Percentiles rank a stretch among this genome's conserved stretches.
phyloP scores from a whole-genome alignment of 495 filamentous ascomycete species.

The Aspergillus bridgeri region DNA sequence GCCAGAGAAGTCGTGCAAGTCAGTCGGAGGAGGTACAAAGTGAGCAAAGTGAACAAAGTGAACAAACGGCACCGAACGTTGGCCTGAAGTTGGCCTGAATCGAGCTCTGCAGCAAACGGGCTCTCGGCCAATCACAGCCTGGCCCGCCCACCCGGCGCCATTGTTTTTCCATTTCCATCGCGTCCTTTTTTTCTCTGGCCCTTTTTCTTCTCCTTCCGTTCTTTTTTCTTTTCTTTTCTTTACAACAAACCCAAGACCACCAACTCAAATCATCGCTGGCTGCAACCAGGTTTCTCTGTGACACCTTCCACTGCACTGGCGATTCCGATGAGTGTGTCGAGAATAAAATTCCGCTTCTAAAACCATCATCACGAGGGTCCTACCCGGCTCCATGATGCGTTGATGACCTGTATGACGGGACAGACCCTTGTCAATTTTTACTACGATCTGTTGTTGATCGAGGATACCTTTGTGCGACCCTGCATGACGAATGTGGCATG shows the following conservation, averaged over 20 bases:
- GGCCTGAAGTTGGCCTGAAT: background rate
- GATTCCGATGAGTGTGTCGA: slow-evolving; percentile 88
- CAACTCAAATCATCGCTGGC: slow-evolving; percentile 92
- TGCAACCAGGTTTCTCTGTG: slow-evolving; percentile 34
- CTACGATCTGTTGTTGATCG: background rate
- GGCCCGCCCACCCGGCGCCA: slow-evolving; percentile 27
- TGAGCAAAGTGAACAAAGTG: background rate
- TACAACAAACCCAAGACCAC: slow-evolving; percentile 68
- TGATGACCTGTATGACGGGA: slow-evolving; percentile 96
- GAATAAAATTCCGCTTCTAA: slow-evolving; percentile 82
- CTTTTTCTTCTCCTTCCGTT: slow-evolving; percentile 1
- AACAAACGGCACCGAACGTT: background rate
- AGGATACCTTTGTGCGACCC: background rate
- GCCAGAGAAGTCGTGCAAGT: slow-evolving; percentile 2
- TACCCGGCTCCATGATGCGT: slow-evolving; percentile 85
- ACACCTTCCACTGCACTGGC: slow-evolving; percentile 63
- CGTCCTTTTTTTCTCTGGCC: slow-evolving; percentile 10
- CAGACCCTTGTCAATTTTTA: slow-evolving; percentile 37
- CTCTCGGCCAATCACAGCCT: slow-evolving; percentile 28
- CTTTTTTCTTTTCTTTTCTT: slow-evolving; percentile 39
- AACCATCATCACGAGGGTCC: slow-evolving; percentile 99
- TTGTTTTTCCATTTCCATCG: slow-evolving; percentile 33
- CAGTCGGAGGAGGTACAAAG: background rate
- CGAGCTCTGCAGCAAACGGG: slow-evolving; percentile 20
- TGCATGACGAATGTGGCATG: background rate